These are phyloP conservation scores for Waltergamsia citrina DNA, from an alignment of 2,329 filamentous ascomycete species.

Conservation along the genomic window DNA sequence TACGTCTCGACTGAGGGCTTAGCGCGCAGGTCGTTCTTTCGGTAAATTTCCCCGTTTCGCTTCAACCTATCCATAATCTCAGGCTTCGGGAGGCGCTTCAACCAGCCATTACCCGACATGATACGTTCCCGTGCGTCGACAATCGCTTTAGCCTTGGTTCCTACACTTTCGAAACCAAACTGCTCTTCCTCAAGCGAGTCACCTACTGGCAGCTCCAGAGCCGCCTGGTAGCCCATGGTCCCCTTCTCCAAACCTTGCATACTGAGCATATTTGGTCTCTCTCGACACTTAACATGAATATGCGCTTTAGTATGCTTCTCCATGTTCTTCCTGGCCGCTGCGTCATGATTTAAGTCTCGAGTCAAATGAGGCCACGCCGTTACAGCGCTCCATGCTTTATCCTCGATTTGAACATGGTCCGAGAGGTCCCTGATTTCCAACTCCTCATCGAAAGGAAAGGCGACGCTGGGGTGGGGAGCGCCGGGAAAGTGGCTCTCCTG, in stretches of 20 bases:
- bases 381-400: constrained; percentile 52
- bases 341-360: constrained; percentile 34
- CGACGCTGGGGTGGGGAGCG: constrained; percentile 52
- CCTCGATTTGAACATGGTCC: constrained; percentile 54
- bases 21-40: constrained; percentile 40
- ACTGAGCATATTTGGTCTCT: constrained; percentile 63
- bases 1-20: constrained; percentile 48
- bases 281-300: constrained; percentile 48
- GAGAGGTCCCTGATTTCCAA: constrained; percentile 52
- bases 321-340: constrained; percentile 29
- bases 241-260: constrained; percentile 64
- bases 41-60: constrained; percentile 45
- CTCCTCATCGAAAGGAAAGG: constrained; percentile 58
- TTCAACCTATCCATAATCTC: constrained; percentile 49
- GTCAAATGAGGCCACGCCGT: constrained; percentile 57
- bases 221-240: constrained; percentile 59
- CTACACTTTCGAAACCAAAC: constrained; percentile 47
- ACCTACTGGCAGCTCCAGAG: constrained; percentile 54
- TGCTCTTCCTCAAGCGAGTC: constrained; percentile 56
- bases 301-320: constrained; percentile 40
- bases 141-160: constrained; percentile 43
- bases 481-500: constrained; percentile 49
- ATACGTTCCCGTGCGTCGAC: constrained; percentile 49
- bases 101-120: constrained; percentile 39
- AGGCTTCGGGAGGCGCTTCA: constrained; percentile 47